Conservation (phyloP, 805 yeast species). For the Metschnikowia peoriensis region DNA sequence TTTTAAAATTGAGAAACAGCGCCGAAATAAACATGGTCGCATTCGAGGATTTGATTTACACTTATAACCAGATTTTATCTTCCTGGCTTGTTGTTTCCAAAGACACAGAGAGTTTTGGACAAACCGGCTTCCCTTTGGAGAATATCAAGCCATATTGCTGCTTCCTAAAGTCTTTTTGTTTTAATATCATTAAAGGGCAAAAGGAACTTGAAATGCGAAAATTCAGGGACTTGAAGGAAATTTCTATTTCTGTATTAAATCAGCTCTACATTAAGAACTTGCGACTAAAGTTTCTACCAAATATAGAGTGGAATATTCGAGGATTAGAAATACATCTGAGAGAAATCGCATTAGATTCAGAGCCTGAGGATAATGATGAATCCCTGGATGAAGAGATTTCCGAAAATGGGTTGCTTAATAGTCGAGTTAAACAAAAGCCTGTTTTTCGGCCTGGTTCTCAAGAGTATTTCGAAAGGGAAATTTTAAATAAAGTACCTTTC, state of each 20-base stretch:
- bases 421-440: background rate
- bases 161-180: constrained; percentile 51
- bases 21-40: background rate
- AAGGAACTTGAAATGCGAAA: background rate
- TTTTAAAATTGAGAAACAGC: background rate
- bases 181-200: constrained; percentile 36
- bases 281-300: constrained; percentile 52
- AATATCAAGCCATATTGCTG: constrained; percentile 41
- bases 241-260: constrained; percentile 53
- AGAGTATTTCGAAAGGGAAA: constrained; percentile 36
- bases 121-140: constrained; percentile 29
- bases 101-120: constrained; percentile 35
- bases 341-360: constrained; percentile 35
- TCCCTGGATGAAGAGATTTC: constrained; percentile 17
- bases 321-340: constrained; percentile 30
- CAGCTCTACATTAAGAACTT: constrained; percentile 67
- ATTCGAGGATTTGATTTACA: constrained; percentile 40
- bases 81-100: constrained; percentile 66
- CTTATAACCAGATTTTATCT: constrained; percentile 62
- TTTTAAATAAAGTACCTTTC: constrained; percentile 70
- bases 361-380: constrained; percentile 39
- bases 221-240: constrained; percentile 19
- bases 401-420: background rate
- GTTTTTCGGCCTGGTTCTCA: background rate
- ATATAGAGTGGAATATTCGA: constrained; percentile 50